Base-by-base conservation (phyloP, 2,329 filamentous ascomycete species). In the Neonectria ditissima region DNA sequence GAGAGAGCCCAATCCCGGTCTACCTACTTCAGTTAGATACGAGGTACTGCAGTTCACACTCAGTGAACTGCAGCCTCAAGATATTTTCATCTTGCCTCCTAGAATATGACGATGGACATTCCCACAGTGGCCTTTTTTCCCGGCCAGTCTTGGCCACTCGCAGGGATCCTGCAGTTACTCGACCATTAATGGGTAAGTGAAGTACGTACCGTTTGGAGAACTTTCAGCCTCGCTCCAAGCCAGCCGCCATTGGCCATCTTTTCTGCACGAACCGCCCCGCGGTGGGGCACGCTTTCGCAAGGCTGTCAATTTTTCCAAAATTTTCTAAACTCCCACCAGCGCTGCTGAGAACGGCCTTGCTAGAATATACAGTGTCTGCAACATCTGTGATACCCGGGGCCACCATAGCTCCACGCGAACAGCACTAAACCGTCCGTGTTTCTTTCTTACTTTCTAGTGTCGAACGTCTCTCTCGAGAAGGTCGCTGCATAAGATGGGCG, bases 401-500 rank as follows among this genome's bases (percentile, higher is more conserved):
- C 50, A 55, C 47, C 39, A 48, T 52, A 54, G 62, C 64, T 67
- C 55, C 50, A 63, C 57, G 34, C 37, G 9, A 28, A 62, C 34
- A 65, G 61, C 37, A 53, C 22, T 4, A 7, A 4, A 43, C 26
- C 20, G 14, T 48, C 55, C 47, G 37, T 18, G 8, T 37, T n/a
- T 11, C 28, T 20, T 1, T 13, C 16, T 9, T 26, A 7, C 32
- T 13, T 5, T 45, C 13, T 8, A 43, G 18, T 26, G 5, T 7
- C 9, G 30, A 8, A 5, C 10, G 22, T 39, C 47, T 54, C 18
- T 32, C 18, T 3, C 20, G n/a, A 39, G 50, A 8, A 20, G 41
- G 22, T 30, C 16, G 28, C 37, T 13, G 43, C 52, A 62, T 63
- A 72, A 61, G 41, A 82, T 82, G 80, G 78, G 78, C 67, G 72